These are phyloP conservation scores for Cylindrotheca fusiformis DNA, from an alignment of 108 stramenopile genomes.

Conservation along the genomic window DNA sequence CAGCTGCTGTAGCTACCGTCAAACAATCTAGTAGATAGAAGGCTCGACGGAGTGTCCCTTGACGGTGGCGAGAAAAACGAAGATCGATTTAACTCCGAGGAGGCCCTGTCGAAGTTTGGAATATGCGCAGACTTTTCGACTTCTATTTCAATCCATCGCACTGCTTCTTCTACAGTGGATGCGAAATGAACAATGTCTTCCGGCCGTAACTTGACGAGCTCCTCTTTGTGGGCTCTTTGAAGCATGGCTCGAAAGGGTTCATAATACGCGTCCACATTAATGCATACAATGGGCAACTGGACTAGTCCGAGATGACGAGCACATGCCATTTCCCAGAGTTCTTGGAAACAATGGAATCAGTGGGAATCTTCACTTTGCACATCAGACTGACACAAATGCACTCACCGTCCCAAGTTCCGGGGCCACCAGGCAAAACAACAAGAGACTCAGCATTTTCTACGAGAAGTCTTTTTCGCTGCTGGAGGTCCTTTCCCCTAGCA, in stretches of 20 bases:
- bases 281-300: conserved; percentile 78
- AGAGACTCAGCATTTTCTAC: conserved; percentile 78
- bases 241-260: conserved; percentile 74
- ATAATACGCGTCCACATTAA: conserved; percentile 84
- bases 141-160: conserved; percentile 43
- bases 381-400: too few species aligned
- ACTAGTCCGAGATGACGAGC: conserved; percentile 65
- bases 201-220: conserved; percentile 58
- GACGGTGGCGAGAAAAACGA: conserved; percentile 1
- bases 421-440: conserved; percentile 92
- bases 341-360: conserved; percentile 22
- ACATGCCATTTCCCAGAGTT: conserved; percentile 91
- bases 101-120: neutral
- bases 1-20: too few species aligned
- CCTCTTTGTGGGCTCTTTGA: conserved; percentile 59
- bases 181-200: conserved; percentile 78
- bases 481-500: conserved; percentile 78
- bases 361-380: too few species aligned
- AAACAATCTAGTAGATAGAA: too few species aligned
- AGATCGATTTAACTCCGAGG: neutral
- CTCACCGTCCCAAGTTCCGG: conserved; percentile 92
- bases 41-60: conserved; percentile 9
- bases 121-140: neutral
- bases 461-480: conserved; percentile 79
- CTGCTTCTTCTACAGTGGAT: conserved; percentile 53